These are phyloP conservation scores for Kwoniella shandongensis DNA, from an alignment of 768 basidiomycete species.

Conservation along the genomic window DNA sequence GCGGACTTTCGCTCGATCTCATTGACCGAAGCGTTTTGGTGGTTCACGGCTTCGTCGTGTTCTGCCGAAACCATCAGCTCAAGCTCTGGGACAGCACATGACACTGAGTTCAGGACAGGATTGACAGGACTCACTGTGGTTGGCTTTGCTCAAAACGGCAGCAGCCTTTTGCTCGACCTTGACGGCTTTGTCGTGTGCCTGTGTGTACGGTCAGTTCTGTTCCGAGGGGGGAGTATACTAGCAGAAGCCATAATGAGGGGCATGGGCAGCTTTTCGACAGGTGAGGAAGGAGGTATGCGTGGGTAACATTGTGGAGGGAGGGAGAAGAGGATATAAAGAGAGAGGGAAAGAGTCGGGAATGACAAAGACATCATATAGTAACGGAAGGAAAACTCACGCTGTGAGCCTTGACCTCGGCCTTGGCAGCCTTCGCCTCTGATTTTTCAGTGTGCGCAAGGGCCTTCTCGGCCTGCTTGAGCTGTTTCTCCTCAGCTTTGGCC, in stretches of 20 bases:
- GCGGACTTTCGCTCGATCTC: slow-evolving; percentile 10
- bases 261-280: too few species aligned
- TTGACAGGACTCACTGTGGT: slow-evolving; percentile 51
- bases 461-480: slow-evolving; percentile 61
- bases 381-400: slow-evolving; percentile 10
- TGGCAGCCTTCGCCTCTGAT: slow-evolving; percentile 59
- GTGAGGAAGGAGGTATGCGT: too few species aligned
- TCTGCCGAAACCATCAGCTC: too few species aligned
- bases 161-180: slow-evolving; percentile 60
- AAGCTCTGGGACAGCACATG: too few species aligned
- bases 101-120: too few species aligned
- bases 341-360: too few species aligned
- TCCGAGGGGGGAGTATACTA: too few species aligned
- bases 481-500: slow-evolving; percentile 57
- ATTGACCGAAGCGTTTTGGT: slow-evolving; percentile 20
- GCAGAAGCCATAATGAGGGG: too few species aligned
- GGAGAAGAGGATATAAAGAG: neutral
- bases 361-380: slow-evolving; percentile 7
- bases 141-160: slow-evolving; percentile 61
- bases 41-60: slow-evolving; percentile 17
- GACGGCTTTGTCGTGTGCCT: slow-evolving; percentile 59
- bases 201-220: too few species aligned
- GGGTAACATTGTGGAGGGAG: too few species aligned
- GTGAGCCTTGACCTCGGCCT: slow-evolving; percentile 52
- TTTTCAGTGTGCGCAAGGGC: slow-evolving; percentile 62